Percentiles rank a stretch among this genome's conserved stretches.
phyloP scores from a whole-genome alignment of 1,284 basidiomycete genomes.

The Pseudozyma flocculosa region DNA sequence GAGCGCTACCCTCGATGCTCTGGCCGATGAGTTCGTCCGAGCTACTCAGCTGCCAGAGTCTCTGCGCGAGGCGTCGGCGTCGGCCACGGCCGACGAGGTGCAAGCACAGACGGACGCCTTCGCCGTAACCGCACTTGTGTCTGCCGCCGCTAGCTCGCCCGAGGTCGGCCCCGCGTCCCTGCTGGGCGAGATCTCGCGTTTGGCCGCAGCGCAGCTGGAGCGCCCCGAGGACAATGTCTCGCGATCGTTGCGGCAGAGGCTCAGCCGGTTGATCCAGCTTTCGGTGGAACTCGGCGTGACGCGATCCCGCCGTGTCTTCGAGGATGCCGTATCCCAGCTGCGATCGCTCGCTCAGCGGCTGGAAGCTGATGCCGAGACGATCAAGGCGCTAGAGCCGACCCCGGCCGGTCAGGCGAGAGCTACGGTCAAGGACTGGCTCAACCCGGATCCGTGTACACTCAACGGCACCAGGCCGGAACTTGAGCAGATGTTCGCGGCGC shows the following conservation, averaged over 20 bases:
- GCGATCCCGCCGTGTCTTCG: neutral
- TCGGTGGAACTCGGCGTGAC: neutral
- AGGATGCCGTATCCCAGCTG: neutral
- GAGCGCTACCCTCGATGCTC: slow-evolving; percentile 34
- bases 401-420: neutral
- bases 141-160: neutral
- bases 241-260: neutral
- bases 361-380: neutral
- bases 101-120: neutral
- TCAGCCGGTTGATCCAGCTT: neutral
- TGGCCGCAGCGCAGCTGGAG: neutral
- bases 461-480: neutral
- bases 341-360: neutral
- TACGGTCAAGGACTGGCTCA: neutral
- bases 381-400: neutral
- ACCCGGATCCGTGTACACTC: neutral
- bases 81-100: slow-evolving; percentile 1
- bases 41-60: slow-evolving; percentile 39
- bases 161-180: slow-evolving; percentile 2
- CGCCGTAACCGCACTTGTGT: neutral
- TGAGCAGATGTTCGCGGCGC: slow-evolving; percentile 1
- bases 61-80: too few relatives aligned
- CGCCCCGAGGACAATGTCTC: neutral
- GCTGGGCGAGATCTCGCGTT: neutral
- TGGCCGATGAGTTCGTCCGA: slow-evolving; percentile 54